Conservation (phyloP, 2,329 filamentous ascomycete genomes). For the Colletotrichum eremochloae region DNA sequence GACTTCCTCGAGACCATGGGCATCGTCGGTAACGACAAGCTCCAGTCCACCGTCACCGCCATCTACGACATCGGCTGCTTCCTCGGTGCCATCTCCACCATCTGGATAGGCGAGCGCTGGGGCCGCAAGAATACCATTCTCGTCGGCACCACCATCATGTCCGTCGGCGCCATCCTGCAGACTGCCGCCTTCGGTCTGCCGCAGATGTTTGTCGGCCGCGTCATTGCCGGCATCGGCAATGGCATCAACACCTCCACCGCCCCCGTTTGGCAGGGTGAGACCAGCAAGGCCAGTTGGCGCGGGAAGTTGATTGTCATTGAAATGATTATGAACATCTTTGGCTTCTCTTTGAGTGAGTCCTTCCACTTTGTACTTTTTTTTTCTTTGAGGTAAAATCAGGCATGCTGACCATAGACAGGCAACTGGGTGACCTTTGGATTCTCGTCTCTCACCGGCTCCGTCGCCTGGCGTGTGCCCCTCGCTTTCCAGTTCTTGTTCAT, state of each 20-base stretch:
- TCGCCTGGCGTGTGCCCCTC: slow-evolving; percentile 58
- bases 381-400: too few species aligned
- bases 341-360: slow-evolving; percentile 46
- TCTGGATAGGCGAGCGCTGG: slow-evolving; percentile 51
- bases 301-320: slow-evolving; percentile 52
- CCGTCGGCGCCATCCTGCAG: slow-evolving; percentile 52
- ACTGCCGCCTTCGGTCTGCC: slow-evolving; percentile 51
- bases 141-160: slow-evolving; percentile 51
- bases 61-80: slow-evolving; percentile 73
- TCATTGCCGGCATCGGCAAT: slow-evolving; percentile 64
- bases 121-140: slow-evolving; percentile 52
- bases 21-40: slow-evolving; percentile 55
- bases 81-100: slow-evolving; percentile 58
- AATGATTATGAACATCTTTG: slow-evolving; percentile 50
- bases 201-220: slow-evolving; percentile 59
- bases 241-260: slow-evolving; percentile 55
- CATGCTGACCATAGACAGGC: slow-evolving; percentile 32
- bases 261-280: slow-evolving; percentile 56
- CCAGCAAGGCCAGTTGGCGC: slow-evolving; percentile 49
- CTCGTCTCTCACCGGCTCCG: slow-evolving; percentile 49
- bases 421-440: slow-evolving; percentile 57
- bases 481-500: slow-evolving; percentile 60
- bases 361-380: neutral
- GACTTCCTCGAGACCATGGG: slow-evolving; percentile 59
- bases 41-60: slow-evolving; percentile 64